These are phyloP conservation scores for Hypoxylon rickii DNA, from an alignment of 495 filamentous ascomycete genomes.

Conservation along the genomic window DNA sequence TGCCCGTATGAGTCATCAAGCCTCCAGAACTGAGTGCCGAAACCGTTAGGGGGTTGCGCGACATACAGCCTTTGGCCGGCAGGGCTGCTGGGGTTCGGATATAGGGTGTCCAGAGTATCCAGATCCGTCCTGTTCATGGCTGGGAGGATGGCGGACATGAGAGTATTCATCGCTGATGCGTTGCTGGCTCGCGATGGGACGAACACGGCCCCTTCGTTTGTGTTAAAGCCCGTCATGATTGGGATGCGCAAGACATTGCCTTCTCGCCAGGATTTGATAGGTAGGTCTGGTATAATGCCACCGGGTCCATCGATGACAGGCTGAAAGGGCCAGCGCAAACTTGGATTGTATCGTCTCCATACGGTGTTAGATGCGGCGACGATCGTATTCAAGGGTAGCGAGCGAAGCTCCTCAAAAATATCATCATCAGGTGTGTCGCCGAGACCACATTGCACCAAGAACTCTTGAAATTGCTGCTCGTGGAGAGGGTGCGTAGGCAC, in stretches of 20 bases:
- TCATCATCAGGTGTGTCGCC: constrained; percentile 45
- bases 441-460: constrained; percentile 53
- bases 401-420: constrained; percentile 57
- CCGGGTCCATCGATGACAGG: constrained; percentile 64
- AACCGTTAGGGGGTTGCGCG: constrained; percentile 37
- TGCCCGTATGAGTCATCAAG: constrained; percentile 67
- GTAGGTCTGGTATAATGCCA: constrained; percentile 59
- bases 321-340: constrained; percentile 69
- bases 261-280: constrained; percentile 59
- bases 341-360: constrained; percentile 57
- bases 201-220: constrained; percentile 67
- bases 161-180: constrained; percentile 54
- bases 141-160: constrained; percentile 62
- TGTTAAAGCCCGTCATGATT: constrained; percentile 67
- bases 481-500: constrained; percentile 60
- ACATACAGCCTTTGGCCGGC: constrained; percentile 26
- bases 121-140: constrained; percentile 51
- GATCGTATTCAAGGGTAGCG: constrained; percentile 51
- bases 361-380: constrained; percentile 54
- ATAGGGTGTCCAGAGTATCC: constrained; percentile 55
- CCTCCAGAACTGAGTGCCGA: constrained; percentile 61
- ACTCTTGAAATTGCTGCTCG: constrained; percentile 63
- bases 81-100: constrained; percentile 57
- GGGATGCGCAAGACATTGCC: constrained; percentile 60
- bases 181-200: constrained; percentile 52